Base-by-base conservation (phyloP, 352 stramenopile genomes). In the Pythium dissotocum region DNA sequence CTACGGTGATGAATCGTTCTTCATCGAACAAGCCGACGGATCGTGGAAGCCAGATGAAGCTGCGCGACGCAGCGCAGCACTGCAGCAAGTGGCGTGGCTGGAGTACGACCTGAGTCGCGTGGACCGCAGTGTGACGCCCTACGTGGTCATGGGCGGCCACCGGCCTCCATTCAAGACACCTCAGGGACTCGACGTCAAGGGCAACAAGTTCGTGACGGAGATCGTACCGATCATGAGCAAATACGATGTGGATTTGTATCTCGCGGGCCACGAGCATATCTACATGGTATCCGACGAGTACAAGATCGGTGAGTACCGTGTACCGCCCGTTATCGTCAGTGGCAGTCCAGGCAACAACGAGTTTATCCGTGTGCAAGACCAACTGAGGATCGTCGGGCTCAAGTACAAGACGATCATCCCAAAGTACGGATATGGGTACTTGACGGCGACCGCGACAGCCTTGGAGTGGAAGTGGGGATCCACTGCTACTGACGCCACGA, bases 291-390 rank as follows among this genome's bases (percentile, higher is more conserved):
- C 89, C 42, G 80, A 91, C 26, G 78, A 77, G 28, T 85, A 73
- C 14, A 83, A 63, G 26, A 74, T 87, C 30, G 72, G 77, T 30
- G 57, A 56, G 30, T 90, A 85, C 69, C 73, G 74, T 28, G 61
- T 93, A 5, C 85, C 85, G 44, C 82, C 82, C 3, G 86, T 90
- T 56, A 89, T 93, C 57, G 85, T 93, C 67, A 87, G 78, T 21
- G 85, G 85, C 24, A 90, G 80, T 44, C 60, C 82, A 0, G 85
- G 85, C 56, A 93, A 93, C 74, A 91, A 91, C 63, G 85, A 93
- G 68, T 93, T 77, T 56, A 86, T 91, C 56, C 80, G 83, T 1
- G 58, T 77, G 6, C 63, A 83, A 46, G 55, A 67, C 1, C 61
- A 86, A 6, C 73, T 93, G n/a, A n/a, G n/a, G n/a, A n/a, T 90